phyloP scores from a whole-genome alignment of 495 filamentous ascomycete genomes.

The Neurospora sublineolata region DNA sequence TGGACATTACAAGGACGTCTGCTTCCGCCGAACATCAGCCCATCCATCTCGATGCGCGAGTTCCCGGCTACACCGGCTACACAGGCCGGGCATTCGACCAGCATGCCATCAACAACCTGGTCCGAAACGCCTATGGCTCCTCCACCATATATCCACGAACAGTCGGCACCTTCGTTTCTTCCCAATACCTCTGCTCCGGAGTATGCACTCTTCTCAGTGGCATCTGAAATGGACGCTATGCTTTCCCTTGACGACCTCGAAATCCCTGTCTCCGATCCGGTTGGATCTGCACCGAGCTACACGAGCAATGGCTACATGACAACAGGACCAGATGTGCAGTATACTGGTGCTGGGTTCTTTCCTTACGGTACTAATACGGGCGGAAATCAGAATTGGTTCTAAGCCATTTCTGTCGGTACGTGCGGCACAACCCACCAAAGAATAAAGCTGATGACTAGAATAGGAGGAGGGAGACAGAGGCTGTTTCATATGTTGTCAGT shows the following conservation, averaged over 20 bases:
- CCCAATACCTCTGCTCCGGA: background rate
- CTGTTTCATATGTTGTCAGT: background rate
- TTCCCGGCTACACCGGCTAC: background rate
- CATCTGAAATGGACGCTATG: background rate
- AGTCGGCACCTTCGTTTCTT: background rate
- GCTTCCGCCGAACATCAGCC: background rate
- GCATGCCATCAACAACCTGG: background rate
- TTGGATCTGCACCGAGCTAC: background rate
- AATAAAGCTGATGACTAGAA: background rate
- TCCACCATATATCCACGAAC: background rate
- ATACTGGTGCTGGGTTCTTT: background rate
- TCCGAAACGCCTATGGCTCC: background rate
- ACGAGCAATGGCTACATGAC: background rate
- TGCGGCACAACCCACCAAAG: background rate
- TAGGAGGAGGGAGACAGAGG: background rate
- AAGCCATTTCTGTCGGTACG: background rate
- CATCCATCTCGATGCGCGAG: background rate
- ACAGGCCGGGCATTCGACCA: background rate
- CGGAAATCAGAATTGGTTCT: background rate
- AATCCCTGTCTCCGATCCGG: background rate
- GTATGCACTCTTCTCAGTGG: background rate
- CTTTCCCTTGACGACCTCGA: background rate
- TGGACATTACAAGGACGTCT: slow-evolving; percentile 5
- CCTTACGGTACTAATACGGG: background rate
- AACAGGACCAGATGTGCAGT: background rate